These are phyloP conservation scores for Cyberlindnera euphorbiae DNA, from an alignment of 805 yeast species.

Conservation along the genomic window DNA sequence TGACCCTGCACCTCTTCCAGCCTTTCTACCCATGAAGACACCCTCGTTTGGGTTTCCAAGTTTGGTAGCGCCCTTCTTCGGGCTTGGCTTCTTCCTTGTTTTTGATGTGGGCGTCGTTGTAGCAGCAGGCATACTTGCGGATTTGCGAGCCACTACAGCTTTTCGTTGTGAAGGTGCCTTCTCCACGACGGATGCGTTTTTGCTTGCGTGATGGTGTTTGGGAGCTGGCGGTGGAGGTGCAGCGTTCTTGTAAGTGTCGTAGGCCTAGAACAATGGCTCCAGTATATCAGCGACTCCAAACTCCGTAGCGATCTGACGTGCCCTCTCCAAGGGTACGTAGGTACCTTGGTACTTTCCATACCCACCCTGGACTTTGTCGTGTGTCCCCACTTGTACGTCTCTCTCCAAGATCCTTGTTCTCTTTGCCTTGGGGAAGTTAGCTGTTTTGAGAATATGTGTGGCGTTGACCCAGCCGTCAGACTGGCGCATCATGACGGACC, in stretches of 20 bases:
- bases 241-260: slow-evolving; percentile 42
- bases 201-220: slow-evolving; percentile 61
- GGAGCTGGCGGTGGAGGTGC: slow-evolving; percentile 61
- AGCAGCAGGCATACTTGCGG: slow-evolving; percentile 22
- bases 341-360: slow-evolving; percentile 97
- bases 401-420: slow-evolving; percentile 87
- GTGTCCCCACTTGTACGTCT: slow-evolving; percentile 86
- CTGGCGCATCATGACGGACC: slow-evolving; percentile 75
- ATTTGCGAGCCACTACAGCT: slow-evolving; percentile 20
- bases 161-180: slow-evolving; percentile 14
- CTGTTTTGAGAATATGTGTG: slow-evolving; percentile 89
- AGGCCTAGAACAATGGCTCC: slow-evolving; percentile 61
- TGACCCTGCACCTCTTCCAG: not conserved
- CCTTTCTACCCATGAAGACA: slow-evolving; percentile 20
- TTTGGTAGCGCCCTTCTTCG: slow-evolving; percentile 17
- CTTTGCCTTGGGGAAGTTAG: slow-evolving; percentile 91
- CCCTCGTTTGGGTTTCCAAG: slow-evolving; percentile 23
- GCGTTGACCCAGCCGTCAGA: slow-evolving; percentile 87
- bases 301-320: slow-evolving; percentile 59
- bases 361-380: slow-evolving; percentile 96
- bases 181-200: slow-evolving; percentile 17
- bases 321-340: slow-evolving; percentile 86
- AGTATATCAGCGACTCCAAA: slow-evolving; percentile 60
- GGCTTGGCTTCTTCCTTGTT: slow-evolving; percentile 25
- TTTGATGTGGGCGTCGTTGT: slow-evolving; percentile 1